phyloP scores from a whole-genome alignment of 805 yeast species.

The Zygotorulaspora danielsina region DNA sequence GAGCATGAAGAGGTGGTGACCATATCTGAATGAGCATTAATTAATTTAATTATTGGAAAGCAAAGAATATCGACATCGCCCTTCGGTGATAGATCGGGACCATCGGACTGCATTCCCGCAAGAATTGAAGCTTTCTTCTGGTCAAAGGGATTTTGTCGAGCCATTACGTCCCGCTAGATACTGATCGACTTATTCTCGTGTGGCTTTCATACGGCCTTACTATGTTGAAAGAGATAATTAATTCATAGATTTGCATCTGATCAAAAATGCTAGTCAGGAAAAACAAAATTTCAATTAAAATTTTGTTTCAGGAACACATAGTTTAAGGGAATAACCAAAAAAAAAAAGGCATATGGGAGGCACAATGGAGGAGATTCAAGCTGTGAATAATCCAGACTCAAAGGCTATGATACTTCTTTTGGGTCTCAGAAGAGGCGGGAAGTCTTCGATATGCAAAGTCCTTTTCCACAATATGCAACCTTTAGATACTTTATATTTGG shows the following conservation, averaged over 20 bases:
- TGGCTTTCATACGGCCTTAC: too few species aligned
- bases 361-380: slow-evolving; percentile 4
- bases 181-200: too few species aligned
- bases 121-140: slow-evolving; percentile 59
- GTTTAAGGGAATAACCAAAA: too few species aligned
- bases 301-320: too few species aligned
- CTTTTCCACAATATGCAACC: slow-evolving; percentile 97
- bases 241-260: not conserved
- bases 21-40: slow-evolving; percentile 60
- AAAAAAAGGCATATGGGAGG: too few species aligned
- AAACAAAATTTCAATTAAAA: not conserved
- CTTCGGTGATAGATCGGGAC: slow-evolving; percentile 76
- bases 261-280: not conserved
- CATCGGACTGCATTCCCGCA: slow-evolving; percentile 43
- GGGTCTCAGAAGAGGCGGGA: slow-evolving; percentile 90
- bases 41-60: slow-evolving; percentile 63
- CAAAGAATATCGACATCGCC: slow-evolving; percentile 78
- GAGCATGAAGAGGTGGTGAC: slow-evolving; percentile 89
- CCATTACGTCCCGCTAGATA: slow-evolving; percentile 14
- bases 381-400: slow-evolving; percentile 38
- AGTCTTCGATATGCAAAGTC: slow-evolving; percentile 92
- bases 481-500: slow-evolving; percentile 82
- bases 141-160: slow-evolving; percentile 50
- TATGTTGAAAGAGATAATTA: too few species aligned
- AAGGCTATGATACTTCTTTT: slow-evolving; percentile 80